Percentiles rank a stretch among this genome's conserved stretches.
phyloP scores from a whole-genome alignment of 2,329 filamentous ascomycete genomes.

The Pseudogymnoascus sp. region DNA sequence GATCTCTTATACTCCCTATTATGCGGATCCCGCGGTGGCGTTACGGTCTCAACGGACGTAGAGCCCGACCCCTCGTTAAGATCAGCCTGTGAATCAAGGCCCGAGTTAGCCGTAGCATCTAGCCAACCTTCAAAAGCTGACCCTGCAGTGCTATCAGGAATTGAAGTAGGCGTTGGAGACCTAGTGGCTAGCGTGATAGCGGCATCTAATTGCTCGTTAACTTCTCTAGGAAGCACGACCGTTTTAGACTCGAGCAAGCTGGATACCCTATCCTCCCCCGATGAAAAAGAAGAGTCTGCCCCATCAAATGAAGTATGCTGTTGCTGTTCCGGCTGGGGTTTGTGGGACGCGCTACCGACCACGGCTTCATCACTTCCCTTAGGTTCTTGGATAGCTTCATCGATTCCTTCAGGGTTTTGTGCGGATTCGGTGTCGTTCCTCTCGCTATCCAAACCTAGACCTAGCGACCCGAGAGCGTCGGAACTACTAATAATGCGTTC shows the following conservation, averaged over 20 bases:
- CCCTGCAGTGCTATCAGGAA: not conserved
- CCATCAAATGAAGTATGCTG: not conserved
- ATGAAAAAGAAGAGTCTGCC: not conserved
- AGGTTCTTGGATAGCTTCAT: not conserved
- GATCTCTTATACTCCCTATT: too few species aligned
- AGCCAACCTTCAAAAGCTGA: not conserved
- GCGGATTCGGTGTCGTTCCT: not conserved
- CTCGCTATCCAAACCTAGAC: not conserved
- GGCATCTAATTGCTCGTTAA: not conserved
- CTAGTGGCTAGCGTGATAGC: not conserved
- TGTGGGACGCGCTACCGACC: not conserved
- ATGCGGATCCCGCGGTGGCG: too few species aligned
- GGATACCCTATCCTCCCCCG: not conserved
- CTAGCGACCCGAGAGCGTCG: not conserved
- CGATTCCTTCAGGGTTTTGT: not conserved
- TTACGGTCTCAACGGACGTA: not conserved
- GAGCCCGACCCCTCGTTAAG: not conserved
- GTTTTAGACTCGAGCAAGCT: not conserved
- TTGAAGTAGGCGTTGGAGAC: not conserved
- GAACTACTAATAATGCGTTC: not conserved
- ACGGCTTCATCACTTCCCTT: not conserved
- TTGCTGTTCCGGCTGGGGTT: not conserved
- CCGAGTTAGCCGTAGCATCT: not conserved
- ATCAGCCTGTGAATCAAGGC: not conserved
- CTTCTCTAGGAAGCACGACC: not conserved